phyloP scores from a whole-genome alignment of 768 basidiomycete genomes.

The Psilocybe subaeruginosa region DNA sequence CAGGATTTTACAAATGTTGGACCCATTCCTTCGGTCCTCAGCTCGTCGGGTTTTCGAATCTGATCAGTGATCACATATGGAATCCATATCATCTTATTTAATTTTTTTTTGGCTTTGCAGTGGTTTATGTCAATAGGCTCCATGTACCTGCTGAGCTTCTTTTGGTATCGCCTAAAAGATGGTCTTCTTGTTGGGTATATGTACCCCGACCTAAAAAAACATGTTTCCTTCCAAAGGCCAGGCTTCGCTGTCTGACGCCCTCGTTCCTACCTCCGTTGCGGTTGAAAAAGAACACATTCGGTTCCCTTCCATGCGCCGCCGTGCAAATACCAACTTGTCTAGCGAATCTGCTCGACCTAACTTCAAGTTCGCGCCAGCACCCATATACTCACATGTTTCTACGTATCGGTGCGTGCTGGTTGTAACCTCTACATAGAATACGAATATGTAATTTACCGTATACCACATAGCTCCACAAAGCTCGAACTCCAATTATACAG shows the following conservation, averaged over 20 bases:
- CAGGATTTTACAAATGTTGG: conserved; percentile 23
- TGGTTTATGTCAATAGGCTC: conserved; percentile 21
- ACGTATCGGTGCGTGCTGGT: conserved; percentile 46
- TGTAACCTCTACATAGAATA: background rate
- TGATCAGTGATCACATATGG: conserved; percentile 18
- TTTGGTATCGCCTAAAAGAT: conserved; percentile 20
- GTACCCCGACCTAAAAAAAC: conserved; percentile 19
- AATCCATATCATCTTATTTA: conserved; percentile 16
- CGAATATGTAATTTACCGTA: background rate
- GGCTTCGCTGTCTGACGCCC: conserved; percentile 22
- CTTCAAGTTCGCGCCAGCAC: conserved; percentile 36
- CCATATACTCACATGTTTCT: conserved; percentile 48
- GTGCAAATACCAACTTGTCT: conserved; percentile 31
- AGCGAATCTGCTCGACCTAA: conserved; percentile 31
- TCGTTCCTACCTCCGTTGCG: conserved; percentile 7
- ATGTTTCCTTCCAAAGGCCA: conserved; percentile 18
- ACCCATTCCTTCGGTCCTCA: conserved; percentile 23
- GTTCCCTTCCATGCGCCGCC: conserved; percentile 24
- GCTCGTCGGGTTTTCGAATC: conserved; percentile 13
- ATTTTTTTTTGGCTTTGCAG: conserved; percentile 15
- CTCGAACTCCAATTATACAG: conserved; percentile 67
- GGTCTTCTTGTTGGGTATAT: conserved; percentile 23
- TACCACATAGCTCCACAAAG: conserved; percentile 45
- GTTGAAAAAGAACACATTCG: conserved; percentile 15
- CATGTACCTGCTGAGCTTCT: conserved; percentile 28